Conservation (phyloP, 345 rosid genomes). For the Pistacia atlantica region DNA sequence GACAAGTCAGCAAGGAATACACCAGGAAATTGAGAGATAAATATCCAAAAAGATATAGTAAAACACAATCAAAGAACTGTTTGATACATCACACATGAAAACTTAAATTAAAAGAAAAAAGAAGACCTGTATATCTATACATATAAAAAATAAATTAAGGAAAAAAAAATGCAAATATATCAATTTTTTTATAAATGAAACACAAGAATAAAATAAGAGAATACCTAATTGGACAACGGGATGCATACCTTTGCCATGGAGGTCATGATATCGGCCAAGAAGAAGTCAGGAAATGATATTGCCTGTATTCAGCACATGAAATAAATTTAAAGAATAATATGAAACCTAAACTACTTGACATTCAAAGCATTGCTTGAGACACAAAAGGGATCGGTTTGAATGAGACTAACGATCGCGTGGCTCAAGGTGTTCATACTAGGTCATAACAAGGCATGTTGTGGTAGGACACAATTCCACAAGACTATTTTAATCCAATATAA, state of each 20-base stretch:
- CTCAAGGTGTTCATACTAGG: neutral
- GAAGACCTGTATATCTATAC: neutral
- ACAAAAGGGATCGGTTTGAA: neutral
- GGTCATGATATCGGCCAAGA: conserved; percentile 90
- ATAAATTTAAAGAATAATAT: conserved; percentile 7
- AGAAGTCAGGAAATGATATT: conserved; percentile 86
- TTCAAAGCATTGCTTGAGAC: conserved; percentile 2
- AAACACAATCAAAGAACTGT: neutral
- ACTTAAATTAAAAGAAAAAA: neutral
- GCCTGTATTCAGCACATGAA: conserved; percentile 48
- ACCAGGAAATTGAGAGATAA: neutral
- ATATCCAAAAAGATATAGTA: neutral
- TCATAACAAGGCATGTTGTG: neutral
- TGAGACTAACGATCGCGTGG: neutral
- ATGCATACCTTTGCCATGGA: conserved; percentile 86
- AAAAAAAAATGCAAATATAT: neutral
- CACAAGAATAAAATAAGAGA: conserved; percentile 1
- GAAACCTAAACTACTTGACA: conserved; percentile 2
- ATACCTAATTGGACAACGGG: neutral
- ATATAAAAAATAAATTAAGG: neutral
- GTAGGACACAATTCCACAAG: neutral
- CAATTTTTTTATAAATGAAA: neutral
- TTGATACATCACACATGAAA: neutral
- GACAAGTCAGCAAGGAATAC: conserved; percentile 5
- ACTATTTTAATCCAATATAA: neutral